Base-by-base conservation (phyloP, 805 yeast genomes). In the Candida sonorensis region DNA sequence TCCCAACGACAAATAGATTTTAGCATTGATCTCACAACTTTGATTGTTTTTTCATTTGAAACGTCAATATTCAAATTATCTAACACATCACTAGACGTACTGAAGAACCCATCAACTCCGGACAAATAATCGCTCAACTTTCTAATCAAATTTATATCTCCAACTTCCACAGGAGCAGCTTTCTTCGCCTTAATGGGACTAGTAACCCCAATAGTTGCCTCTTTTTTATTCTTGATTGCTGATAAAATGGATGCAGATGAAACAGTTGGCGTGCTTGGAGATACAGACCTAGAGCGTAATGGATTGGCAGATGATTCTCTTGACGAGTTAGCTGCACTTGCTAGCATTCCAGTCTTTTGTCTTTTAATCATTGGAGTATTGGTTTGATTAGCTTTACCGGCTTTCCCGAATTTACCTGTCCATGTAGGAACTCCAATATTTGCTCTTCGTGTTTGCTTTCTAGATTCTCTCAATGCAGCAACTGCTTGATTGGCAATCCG, bases 401-500 rank as follows among this genome's bases (percentile, higher is more conserved):
- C 95, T 13, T 61, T 55, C 0, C 98, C 98, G 64, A 80, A 85
- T 44, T 73, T 74, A 0, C 98, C 98, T 0, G 98, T 90, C 94
- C 97, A 92, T 0, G 98, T 90, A 0, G 97, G 97, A 0, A 81
- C 77, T 4, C 95, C 95, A 19, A 88, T 64, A 17, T 53, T 54
- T 2, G 69, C 57, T 25, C 46, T 48, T 20, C 67, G 52, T 0
- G 87, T 66, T 15, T 60, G 51, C 29, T 59, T 64, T 25, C 87
- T 58, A 0, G 95, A 84, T 37, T 72, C 70, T 33, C 72, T 64
- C 35, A 83, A 54, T 0, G 78, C 79, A 30, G 64, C 64, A 4
- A 70, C 72, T 0, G 94, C 92, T 35, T 76, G 80, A 23, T 61
- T 57, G 1, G 83, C 80, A 7, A 80, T 59, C 11, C 75, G 42